A percentile compares a stretch with the other conserved stretches of the same genome.
Conservation (phyloP, 192 early-diverging fungal genomes). For the Backusella mclennaniae region DNA sequence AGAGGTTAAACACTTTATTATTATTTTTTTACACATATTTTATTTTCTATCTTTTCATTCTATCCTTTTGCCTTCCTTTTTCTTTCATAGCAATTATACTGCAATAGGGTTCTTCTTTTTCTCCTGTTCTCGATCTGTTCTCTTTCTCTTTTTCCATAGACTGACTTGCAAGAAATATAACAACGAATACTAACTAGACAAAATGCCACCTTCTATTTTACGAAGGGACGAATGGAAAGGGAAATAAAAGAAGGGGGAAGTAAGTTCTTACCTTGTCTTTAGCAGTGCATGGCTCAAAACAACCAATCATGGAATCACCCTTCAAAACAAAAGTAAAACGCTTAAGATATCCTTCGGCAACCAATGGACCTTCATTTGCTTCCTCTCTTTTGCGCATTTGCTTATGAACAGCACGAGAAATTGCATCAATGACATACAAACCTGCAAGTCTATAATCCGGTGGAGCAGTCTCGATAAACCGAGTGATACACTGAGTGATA, state of each 20-base stretch:
- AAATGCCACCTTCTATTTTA: not conserved
- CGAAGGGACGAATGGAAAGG: not conserved
- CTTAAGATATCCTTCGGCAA: conserved; percentile 24
- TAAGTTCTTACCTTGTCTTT: conserved; percentile 39
- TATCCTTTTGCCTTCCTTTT: not conserved
- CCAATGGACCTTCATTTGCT: conserved; percentile 4
- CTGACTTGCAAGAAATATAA: not conserved
- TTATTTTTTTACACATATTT: not conserved
- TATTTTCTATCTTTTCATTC: not conserved
- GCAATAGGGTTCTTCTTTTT: not conserved
- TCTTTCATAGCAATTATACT: not conserved
- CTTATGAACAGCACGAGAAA: conserved; percentile 45
- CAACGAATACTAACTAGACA: not conserved
- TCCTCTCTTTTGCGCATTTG: conserved; percentile 38
- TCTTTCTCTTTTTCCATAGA: not conserved
- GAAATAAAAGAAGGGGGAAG: not conserved
- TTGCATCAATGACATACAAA: conserved; percentile 62
- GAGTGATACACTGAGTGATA: conserved; percentile 47
- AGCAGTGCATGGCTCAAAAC: conserved; percentile 15
- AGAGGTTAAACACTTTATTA: not conserved
- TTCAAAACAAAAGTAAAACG: conserved; percentile 34
- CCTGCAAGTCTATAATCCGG: conserved; percentile 58
- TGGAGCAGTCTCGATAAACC: conserved; percentile 50
- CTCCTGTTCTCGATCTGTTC: not conserved
- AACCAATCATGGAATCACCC: conserved; percentile 13